Conservation (phyloP, 2,329 filamentous ascomycete species). For the Colletotrichum shisoi region DNA sequence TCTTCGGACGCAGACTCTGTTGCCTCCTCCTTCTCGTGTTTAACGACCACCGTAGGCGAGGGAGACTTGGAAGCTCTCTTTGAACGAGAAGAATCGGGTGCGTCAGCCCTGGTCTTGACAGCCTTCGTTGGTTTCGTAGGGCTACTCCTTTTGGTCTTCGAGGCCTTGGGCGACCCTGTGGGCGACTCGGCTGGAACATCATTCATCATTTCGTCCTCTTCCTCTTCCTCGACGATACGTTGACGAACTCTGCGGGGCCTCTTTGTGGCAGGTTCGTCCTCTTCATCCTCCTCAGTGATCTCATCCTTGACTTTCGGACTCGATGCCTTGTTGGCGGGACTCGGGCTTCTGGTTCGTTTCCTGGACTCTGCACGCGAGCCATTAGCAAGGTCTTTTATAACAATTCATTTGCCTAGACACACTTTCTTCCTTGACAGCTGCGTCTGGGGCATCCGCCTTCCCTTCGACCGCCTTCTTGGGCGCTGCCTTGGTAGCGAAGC, state of each 20-base stretch:
- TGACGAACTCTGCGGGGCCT: conserved; percentile 58
- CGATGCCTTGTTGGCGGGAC: conserved; percentile 39
- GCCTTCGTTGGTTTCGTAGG: conserved; percentile 35
- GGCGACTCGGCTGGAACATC: conserved; percentile 44
- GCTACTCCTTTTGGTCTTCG: conserved; percentile 6
- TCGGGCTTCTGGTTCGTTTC: conserved; percentile 53
- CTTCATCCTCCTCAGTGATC: conserved; percentile 61
- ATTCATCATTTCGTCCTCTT: conserved; percentile 58
- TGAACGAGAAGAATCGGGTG: conserved; percentile 40
- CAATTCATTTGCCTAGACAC: neutral
- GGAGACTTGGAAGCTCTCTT: conserved; percentile 21
- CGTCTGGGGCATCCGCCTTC: conserved; percentile 44
- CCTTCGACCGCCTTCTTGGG: conserved; percentile 48
- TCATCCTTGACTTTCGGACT: conserved; percentile 43
- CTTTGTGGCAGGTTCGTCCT: conserved; percentile 69
- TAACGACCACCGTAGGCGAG: conserved; percentile 42
- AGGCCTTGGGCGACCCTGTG: conserved; percentile 32
- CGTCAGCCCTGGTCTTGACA: conserved; percentile 39
- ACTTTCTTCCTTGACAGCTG: conserved; percentile 50
- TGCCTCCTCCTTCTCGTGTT: conserved; percentile 44
- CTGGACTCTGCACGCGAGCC: conserved; percentile 50
- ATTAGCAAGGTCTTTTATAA: neutral
- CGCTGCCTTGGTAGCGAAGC: conserved; percentile 70
- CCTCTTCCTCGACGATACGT: conserved; percentile 57
- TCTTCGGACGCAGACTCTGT: conserved; percentile 57